A percentile compares a stretch with the other conserved stretches of the same genome.
These are phyloP conservation scores for Xerocomus amazonicus DNA, from an alignment of 1,284 basidiomycete genomes.

Conservation along the genomic window DNA sequence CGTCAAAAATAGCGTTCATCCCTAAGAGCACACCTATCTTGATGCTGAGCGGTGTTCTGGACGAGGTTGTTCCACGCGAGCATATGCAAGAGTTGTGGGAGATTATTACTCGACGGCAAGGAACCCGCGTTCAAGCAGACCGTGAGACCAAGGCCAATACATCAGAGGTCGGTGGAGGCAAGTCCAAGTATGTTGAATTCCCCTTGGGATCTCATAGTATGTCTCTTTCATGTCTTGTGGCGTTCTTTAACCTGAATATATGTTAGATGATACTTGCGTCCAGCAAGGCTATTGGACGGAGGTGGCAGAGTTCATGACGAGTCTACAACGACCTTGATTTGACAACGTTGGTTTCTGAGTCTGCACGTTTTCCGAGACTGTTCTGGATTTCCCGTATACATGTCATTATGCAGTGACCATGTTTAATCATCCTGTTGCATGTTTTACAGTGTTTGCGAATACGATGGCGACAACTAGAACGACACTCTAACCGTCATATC, in stretches of 20 bases:
- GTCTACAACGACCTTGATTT: conserved; percentile 19
- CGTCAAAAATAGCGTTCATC: conserved; percentile 65
- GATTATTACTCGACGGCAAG: conserved; percentile 49
- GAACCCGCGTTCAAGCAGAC: conserved; percentile 22
- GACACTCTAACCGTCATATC: conserved; percentile 55
- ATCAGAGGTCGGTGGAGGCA: conserved; percentile 41
- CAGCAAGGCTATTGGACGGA: conserved; percentile 65
- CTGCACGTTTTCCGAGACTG: not conserved
- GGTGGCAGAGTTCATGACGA: conserved; percentile 54
- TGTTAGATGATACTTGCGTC: conserved; percentile 64
- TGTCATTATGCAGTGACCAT: conserved; percentile 7
- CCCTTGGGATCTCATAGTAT: conserved; percentile 66
- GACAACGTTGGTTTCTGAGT: not conserved
- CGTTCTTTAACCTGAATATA: not conserved
- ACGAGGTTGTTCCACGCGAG: conserved; percentile 81
- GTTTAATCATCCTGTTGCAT: too few relatives aligned
- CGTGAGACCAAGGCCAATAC: conserved; percentile 32
- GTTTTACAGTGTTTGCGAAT: not conserved
- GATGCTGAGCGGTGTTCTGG: conserved; percentile 76
- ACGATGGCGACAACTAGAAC: not conserved
- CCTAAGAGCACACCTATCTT: conserved; percentile 76
- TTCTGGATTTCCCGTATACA: not conserved
- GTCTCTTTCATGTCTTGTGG: conserved; percentile 23
- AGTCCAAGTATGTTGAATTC: conserved; percentile 61
- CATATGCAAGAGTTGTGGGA: conserved; percentile 84